Evolutionary conservation across 2,329 filamentous ascomycete species (phyloP), one percentile per base, ranked within the genome.

Genomic region (Cryphonectria japonica): DNA sequence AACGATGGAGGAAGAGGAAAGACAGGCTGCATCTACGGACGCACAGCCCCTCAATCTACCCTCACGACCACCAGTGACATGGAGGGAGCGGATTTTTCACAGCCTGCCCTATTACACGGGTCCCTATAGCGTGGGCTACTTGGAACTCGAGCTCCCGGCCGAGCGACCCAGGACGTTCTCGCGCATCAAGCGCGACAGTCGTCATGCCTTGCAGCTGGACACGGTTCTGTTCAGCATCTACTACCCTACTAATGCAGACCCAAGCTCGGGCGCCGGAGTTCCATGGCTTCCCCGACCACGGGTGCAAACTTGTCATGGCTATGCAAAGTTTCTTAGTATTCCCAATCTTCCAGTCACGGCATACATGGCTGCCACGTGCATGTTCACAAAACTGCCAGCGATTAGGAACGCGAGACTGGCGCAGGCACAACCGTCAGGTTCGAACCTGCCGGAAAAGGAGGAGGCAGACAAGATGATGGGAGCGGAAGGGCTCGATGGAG

Each of bases 211-310:
- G 72, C 81, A 82, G 46, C 76, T 84, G 65, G 83, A 84, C 69
- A 91, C 89, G 0, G 87, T 91, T 11, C 82, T 92, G 5, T 87
- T 92, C 79, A 87, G 86, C 0, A 78, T 92, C n/a, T 92, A 89
- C 78, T 92, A 92, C 76, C 90, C 89, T 1, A 85, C 87, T 61
- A 84, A 85, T 8, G 65, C 26, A 2, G 68, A 63, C 2, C 69
- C 66, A 11, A 61, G 50, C 52, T 81, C 82, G 54, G 85, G 84
- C 74, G 85, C 83, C 26, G 83, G 89, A 7, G 85, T 88, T 67
- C 86, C 88, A 8, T 92, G 89, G 90, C 83, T 92, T 59, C 87
- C 88, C 9, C 80, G 87, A 61, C 89, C 89, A 3, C 80, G 89
- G 52, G 69, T 85, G 1, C 81, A 84, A 50, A 86, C 87, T 4